Evolutionary conservation across 331 rosid genomes (phyloP).

Genomic region (Malus hybrid): DNA sequence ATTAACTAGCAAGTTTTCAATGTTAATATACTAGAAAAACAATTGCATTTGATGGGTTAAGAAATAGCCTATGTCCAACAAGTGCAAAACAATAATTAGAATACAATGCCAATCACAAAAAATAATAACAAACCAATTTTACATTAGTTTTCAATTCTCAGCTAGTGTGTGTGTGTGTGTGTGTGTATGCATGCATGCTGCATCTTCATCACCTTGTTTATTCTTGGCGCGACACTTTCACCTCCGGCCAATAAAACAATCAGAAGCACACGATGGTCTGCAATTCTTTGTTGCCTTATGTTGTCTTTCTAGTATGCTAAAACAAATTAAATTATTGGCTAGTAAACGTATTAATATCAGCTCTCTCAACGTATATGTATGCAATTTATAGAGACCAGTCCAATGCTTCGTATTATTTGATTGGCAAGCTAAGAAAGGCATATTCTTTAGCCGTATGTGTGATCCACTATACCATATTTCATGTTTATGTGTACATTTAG

Average conservation of each 20-base stretch:
- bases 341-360: neutral
- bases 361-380: neutral
- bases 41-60: neutral
- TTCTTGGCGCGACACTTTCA: constrained; percentile 26
- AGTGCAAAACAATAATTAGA: too few species aligned
- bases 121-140: too few species aligned
- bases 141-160: too few species aligned
- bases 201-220: constrained; percentile 32
- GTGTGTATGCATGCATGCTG: neutral
- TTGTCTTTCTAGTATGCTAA: neutral
- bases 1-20: neutral
- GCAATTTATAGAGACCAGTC: constrained; percentile 1
- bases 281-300: constrained; percentile 12
- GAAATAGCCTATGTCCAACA: neutral
- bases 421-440: constrained; percentile 33
- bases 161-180: neutral
- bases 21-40: neutral
- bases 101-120: too few species aligned
- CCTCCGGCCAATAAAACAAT: constrained; percentile 30
- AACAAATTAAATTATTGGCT: neutral
- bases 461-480: too few species aligned
- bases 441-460: constrained; percentile 14
- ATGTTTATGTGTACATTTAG: neutral
- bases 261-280: constrained; percentile 20
- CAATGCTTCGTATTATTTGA: constrained; percentile 37